Base-by-base conservation (phyloP, 2,329 filamentous ascomycete genomes). In the Hirsutella rhossiliensis region DNA sequence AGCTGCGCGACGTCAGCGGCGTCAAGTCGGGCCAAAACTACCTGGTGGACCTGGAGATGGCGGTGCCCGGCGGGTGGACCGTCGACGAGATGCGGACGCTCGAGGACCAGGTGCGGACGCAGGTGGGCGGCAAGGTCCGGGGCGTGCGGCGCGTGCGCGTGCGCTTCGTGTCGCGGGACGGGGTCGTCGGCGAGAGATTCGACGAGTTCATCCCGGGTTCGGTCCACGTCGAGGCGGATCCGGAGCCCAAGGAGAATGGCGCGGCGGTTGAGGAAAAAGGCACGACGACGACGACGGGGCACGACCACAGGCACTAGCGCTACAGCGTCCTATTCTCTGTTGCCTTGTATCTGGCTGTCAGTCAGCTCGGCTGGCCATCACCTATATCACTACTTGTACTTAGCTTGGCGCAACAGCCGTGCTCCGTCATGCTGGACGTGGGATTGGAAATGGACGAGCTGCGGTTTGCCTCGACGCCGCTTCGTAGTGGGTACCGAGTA, bases 1-100 rank as follows among this genome's bases (percentile, higher is more conserved):
- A 86, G 56, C 66, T 96, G 39, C 76, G 83, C 38, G 83, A 86
- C 38, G 76, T 97, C 3, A 84, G 87, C 51, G 92, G 92, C 44
- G 76, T 95, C 64, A 98, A 98, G 66, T 92, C 87, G 4, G 92
- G 92, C 28, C 92, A 96, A 63, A 98, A 96, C 66, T 96, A 94
- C 60, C 72, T 97, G 28, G 81, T 97, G 54, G 92, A 97, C 54
- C 63, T 98, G 8, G 89, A 95, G 61, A 66, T 97, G 48, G 84
- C 78, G 2, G 85, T 94, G 15, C 87, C 90, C 0, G 75, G 73
- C 19, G 67, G 69, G 30, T 94, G 85, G 84, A 84, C 84, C 0
- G 69, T 98, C 6, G 76, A 80, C 43, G 76, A 84, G 44, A 76
- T 82, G 8, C 72, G 78, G 32, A 66, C 73, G 15, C 70, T 94